These are phyloP conservation scores for Fraxinus cuspidata DNA, from an alignment of 257 asterid genomes.

Conservation along the genomic window DNA sequence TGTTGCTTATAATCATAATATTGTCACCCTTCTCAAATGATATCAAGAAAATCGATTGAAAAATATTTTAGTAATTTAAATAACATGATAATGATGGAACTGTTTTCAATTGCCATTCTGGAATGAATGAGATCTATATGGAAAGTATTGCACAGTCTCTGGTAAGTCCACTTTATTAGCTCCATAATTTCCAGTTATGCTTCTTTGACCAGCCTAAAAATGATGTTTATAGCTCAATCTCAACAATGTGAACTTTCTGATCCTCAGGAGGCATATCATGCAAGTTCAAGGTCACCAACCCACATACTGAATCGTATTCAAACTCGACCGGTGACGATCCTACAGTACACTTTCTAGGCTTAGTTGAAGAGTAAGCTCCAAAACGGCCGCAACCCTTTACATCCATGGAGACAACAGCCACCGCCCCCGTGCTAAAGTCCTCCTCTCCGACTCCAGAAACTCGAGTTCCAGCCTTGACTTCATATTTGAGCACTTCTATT, in stretches of 20 bases:
- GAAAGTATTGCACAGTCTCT: constrained; percentile 4
- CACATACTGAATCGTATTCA: constrained; percentile 32
- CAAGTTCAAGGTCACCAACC: constrained; percentile 47
- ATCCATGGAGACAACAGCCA: constrained; percentile 31
- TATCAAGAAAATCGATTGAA: neutral
- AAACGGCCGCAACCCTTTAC: constrained; percentile 56
- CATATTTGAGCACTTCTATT: constrained; percentile 58
- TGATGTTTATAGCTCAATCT: constrained; percentile 42
- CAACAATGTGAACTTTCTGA: constrained; percentile 39
- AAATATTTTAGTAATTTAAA: neutral
- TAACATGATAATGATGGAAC: neutral
- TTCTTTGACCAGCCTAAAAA: constrained; percentile 19
- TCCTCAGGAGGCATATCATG: constrained; percentile 45
- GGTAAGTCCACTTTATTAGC: constrained; percentile 2
- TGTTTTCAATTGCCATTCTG: neutral
- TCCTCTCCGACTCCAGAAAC: constrained; percentile 31
- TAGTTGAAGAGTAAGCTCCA: constrained; percentile 53
- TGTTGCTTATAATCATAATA: constrained; percentile 1
- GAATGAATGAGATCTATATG: neutral
- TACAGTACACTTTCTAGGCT: constrained; percentile 43
- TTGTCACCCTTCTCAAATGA: constrained; percentile 9
- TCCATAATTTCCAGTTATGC: constrained; percentile 17
- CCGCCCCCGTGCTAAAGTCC: constrained; percentile 32
- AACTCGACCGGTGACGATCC: constrained; percentile 35
- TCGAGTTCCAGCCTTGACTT: constrained; percentile 27